Percentiles rank a stretch among this genome's conserved stretches.
Conservation (phyloP, 345 rosid genomes). For the Erucastrum elatum region DNA sequence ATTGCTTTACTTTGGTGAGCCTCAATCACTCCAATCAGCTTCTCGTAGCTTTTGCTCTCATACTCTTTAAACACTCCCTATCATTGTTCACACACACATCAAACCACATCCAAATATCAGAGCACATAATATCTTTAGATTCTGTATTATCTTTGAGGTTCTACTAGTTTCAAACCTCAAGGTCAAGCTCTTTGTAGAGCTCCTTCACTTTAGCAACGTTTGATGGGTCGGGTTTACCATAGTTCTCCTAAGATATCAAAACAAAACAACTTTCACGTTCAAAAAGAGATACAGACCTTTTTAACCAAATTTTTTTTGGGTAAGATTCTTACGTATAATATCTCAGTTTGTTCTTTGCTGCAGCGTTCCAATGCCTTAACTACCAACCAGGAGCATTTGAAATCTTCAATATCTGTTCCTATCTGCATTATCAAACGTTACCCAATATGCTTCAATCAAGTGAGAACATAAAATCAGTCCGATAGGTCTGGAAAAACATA, state of each 20-base stretch:
- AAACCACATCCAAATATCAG: constrained; percentile 18
- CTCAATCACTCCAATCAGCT: constrained; percentile 57
- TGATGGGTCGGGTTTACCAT: constrained; percentile 64
- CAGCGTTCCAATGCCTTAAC: constrained; percentile 72
- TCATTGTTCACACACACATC: constrained; percentile 5
- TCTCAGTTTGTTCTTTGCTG: constrained; percentile 61
- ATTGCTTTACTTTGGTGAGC: constrained; percentile 71
- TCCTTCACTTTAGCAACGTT: constrained; percentile 70
- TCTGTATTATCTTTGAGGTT: neutral
- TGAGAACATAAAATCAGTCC: neutral
- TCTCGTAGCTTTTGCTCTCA: constrained; percentile 77
- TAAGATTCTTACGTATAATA: constrained; percentile 45
- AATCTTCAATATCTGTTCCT: constrained; percentile 82
- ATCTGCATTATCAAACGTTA: constrained; percentile 44
- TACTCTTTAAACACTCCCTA: constrained; percentile 68
- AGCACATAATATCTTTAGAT: neutral
- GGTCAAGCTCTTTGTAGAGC: constrained; percentile 66
- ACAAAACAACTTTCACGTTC: constrained; percentile 17
- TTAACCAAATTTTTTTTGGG: too few species aligned
- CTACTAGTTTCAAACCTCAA: constrained; percentile 52
- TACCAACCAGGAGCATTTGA: constrained; percentile 87
- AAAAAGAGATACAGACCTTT: neutral
- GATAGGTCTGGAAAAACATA: neutral
- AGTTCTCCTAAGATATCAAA: constrained; percentile 56
- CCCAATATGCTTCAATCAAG: neutral